A percentile compares a stretch with the other conserved stretches of the same genome.
Evolutionary conservation across 192 early-diverging fungal species (phyloP).

Genomic region (Coemansia sp.): DNA sequence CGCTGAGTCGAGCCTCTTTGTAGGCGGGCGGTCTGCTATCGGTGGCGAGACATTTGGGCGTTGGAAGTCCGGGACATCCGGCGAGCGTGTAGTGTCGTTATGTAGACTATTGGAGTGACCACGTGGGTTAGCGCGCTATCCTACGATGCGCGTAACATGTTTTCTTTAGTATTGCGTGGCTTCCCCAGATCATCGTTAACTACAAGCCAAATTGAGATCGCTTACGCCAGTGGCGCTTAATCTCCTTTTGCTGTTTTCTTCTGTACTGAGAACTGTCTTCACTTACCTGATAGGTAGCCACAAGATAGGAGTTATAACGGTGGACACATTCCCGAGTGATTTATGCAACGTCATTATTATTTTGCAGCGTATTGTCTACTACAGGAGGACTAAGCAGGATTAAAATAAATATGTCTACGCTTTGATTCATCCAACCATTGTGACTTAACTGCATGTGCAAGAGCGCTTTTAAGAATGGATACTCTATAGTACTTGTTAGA

Average conservation of each 20-base stretch:
- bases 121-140: too few species aligned
- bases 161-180: neutral
- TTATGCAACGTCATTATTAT: neutral
- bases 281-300: neutral
- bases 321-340: neutral
- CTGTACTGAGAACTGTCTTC: neutral
- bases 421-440: neutral
- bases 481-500: too few species aligned
- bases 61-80: too few species aligned
- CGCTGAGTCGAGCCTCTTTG: too few species aligned
- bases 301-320: neutral
- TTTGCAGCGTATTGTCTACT: slow-evolving; percentile 13
- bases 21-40: too few species aligned
- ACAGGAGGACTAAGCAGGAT: neutral
- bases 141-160: too few species aligned
- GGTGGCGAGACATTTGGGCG: too few species aligned
- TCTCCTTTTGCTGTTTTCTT: neutral
- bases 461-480: too few species aligned
- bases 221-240: neutral
- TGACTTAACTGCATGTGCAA: too few species aligned
- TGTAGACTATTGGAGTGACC: too few species aligned
- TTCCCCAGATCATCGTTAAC: slow-evolving; percentile 15
- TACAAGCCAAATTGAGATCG: neutral
- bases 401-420: neutral
- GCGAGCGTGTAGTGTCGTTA: too few species aligned